Base-by-base conservation (phyloP, 75 land plant genomes). In the Isoetes taiwanensis region DNA sequence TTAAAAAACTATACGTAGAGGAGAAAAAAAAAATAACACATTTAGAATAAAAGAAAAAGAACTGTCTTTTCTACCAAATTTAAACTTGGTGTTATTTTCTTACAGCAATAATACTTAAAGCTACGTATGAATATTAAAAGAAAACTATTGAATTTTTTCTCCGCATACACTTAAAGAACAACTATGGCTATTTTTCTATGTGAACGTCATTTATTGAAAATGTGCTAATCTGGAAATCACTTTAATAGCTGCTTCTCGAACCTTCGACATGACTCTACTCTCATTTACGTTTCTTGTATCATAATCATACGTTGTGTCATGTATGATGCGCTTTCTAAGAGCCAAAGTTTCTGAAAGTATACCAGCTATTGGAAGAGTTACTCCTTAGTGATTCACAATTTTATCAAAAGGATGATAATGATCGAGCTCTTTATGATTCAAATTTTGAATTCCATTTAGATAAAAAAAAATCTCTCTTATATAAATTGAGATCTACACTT, bases 251-350 rank as follows among this genome's bases (percentile, higher is more conserved):
- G 78, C 20, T 63, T 75, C 78, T 93, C 99, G 57, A 93, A 93
- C 6, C 99, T 77, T 59, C 78, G 58, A 43, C 83, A 84, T 0
- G 96, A 85, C 10, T 77, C 83, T 0, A 70, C 76, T 23, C 96
- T 63, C 86, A 85, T 82, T 53, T 90, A 90, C 0, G 86, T n/a
- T 90, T 59, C 78, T 81, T 67, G 76, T 74, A 28, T 90, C 96
- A 50, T 93, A 96, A 32, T 93, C 99, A 39, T 93, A 76, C 0
- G 86, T 64, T 0, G 99, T 88, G 1, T 96, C 99, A 57, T 93
- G 99, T 31, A 93, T 69, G 39, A 84, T 75, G 2, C 87, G 81
- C 76, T 88, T 88, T 63, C 99, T 68, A 32, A 93, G 70, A 0
- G 61, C 43, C 0, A 25, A 0, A 50, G 96, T 84, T 59, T 78